Base-by-base conservation (phyloP, 352 stramenopile genomes). In the Phytophthora pluvialis region DNA sequence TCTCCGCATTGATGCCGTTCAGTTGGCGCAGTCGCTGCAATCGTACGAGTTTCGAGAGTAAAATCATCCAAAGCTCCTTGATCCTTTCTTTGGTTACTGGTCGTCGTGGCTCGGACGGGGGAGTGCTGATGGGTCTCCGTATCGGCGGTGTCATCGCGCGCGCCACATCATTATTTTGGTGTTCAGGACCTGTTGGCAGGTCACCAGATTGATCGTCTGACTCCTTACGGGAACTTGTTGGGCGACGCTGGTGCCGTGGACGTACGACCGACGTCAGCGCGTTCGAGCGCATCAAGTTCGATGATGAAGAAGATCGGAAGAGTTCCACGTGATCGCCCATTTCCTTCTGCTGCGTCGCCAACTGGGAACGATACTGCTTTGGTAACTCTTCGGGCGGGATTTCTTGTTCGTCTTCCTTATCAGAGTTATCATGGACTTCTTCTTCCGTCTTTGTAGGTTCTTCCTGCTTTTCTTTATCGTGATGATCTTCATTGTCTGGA, bases 11-110 rank as follows among this genome's bases (percentile, higher is more conserved):
- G 9, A 76, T 52, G 25, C 78, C 81, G 18, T 81, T 81, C 42
- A 90, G 67, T 32, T 77, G 71, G 28, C 87, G 77, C 18, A 91
- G 57, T 1, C 83, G 78, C 46, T 76, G 62, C 45, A 91, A 39
- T 40, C 87, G 80, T 18, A 91, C 62, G 28, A 90, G 75, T 18
- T 78, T 83, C 13, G 42, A 42, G 16, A 91, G 82, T 29, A 90
- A 71, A 6, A 67, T 70, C 1, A 66, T 53, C 83, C 83, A 91
- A 13, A 84, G 48, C 29, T 42, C 61, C 56, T 63, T 65, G 50
- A 88, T 80, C 26, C 58, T 53, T 3, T 75, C 78, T 26, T 54
- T 67, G 3, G 81, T 75, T 3, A 90, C 28, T 15, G 78, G 76
- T 5, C 44, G 50, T 3, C 59, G 75, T 5, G 42, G 61, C 4